Evolutionary conservation across 2,329 filamentous ascomycete genomes (phyloP), one percentile per base, ranked within the genome.

Genomic region (Alternaria ethzedia): DNA sequence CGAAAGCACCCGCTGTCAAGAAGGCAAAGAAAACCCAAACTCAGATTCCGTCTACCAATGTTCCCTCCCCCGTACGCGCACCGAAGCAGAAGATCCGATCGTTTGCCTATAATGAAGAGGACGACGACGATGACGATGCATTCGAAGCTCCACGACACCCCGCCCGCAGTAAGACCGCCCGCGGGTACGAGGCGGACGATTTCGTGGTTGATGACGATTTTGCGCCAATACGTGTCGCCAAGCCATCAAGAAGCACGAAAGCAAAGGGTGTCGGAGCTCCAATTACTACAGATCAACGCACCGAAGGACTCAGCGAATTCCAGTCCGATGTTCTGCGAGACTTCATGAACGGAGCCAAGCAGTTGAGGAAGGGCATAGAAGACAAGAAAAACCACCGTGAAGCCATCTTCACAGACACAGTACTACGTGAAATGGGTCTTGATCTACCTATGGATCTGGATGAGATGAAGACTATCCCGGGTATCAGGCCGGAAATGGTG

Each of bases 371-470:
- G 70, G 81, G 84, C 2, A 82, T 94, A 23, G 86, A 90, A 70
- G 87, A 88, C 65, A 82, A 83, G 23, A 87, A 87, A 54, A 82
- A 83, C 5, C 79, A 91, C 30, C 85, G 87, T 9, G 82, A 83
- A 21, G 84, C 86, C 5, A 84, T 85, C 1, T 96, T 96, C 75
- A 89, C 88, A 0, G 90, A 93, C 64, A 84, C 84, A 21, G 85
- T 92, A 13, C 85, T 94, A 54, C 87, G 89, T 36, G 86, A 90
- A 69, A 94, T 96, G 90, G 90, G 87, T 12, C 87, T 93, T 54
- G 80, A 84, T 32, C 91, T 91, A 83, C 91, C 91, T 1, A 84
- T 82, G 8, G 87, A 83, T 9, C 72, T 88, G 10, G 85, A 87
- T 15, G 82, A 88, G 61, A 91, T 96, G 88, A 81, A 80, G 30